Evolutionary conservation across 306 rosid genomes (phyloP).

Genomic region (Adenanthera pavonina): DNA sequence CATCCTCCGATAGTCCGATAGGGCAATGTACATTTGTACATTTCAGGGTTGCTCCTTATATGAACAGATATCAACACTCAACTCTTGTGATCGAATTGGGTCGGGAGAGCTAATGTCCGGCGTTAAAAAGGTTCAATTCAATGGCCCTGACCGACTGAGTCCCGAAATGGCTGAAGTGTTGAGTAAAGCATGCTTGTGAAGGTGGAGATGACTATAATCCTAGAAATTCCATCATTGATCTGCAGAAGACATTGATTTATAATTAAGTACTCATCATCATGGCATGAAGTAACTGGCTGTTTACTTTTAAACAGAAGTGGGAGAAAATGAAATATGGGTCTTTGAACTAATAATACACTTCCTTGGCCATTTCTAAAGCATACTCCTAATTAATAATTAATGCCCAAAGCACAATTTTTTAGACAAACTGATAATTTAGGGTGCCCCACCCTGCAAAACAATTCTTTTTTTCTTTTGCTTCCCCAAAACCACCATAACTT

Average conservation of each 20-base stretch:
- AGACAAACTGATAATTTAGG: too few species aligned
- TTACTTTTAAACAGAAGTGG: neutral
- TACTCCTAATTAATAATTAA: neutral
- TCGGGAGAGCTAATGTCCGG: neutral
- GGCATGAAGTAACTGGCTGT: slow-evolving; percentile 1
- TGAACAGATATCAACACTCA: neutral
- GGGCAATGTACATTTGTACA: neutral
- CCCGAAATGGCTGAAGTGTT: neutral
- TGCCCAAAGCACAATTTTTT: neutral
- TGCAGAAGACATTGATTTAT: slow-evolving; percentile 24
- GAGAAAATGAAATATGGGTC: neutral
- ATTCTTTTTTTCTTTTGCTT: too few species aligned
- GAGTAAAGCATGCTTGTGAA: neutral
- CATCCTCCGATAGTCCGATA: neutral
- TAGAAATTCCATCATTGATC: slow-evolving; percentile 31
- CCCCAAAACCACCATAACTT: too few species aligned
- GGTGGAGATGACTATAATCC: neutral
- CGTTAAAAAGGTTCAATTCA: neutral
- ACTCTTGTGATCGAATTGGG: neutral
- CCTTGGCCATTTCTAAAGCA: neutral
- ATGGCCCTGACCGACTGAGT: neutral
- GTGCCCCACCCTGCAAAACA: too few species aligned
- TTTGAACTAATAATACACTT: too few species aligned
- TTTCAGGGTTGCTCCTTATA: neutral
- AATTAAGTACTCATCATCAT: slow-evolving; percentile 5